Evolutionary conservation across 768 basidiomycete species (phyloP).

Genomic region (Amanita rimosa): DNA sequence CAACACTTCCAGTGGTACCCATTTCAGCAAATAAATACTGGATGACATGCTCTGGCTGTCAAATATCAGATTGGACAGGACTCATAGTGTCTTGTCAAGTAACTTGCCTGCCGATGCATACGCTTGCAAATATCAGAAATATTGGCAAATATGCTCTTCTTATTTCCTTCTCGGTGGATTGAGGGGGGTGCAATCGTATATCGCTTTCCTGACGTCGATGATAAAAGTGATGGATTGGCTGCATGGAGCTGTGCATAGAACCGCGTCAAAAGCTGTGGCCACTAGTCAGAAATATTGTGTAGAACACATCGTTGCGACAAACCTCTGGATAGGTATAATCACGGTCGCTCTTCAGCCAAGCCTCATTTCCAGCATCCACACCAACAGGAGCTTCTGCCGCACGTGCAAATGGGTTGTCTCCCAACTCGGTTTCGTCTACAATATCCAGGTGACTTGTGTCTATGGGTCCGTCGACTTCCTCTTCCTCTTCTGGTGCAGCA

Average conservation of each 20-base stretch:
- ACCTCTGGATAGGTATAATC: conserved; percentile 97
- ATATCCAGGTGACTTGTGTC: conserved; percentile 57
- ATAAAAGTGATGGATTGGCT: conserved; percentile 85
- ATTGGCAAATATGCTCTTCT: conserved; percentile 96
- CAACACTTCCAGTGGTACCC: conserved; percentile 95
- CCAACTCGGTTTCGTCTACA: conserved; percentile 74
- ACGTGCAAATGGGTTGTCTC: conserved; percentile 78
- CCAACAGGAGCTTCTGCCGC: conserved; percentile 41
- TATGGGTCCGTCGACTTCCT: conserved; percentile 32
- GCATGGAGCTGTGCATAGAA: conserved; percentile 89
- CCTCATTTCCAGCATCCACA: conserved; percentile 67
- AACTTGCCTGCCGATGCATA: conserved; percentile 77
- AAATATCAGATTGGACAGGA: background rate
- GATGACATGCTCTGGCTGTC: conserved; percentile 91
- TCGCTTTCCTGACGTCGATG: conserved; percentile 74
- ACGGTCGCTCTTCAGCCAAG: conserved; percentile 88
- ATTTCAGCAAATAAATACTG: conserved; percentile 95
- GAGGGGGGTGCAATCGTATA: conserved; percentile 97
- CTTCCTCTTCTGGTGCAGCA: conserved; percentile 47
- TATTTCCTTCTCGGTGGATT: conserved; percentile 91
- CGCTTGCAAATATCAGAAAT: conserved; percentile 95
- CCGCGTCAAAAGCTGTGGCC: conserved; percentile 70
- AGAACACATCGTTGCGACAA: conserved; percentile 11
- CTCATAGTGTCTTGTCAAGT: background rate
- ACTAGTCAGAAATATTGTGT: conserved; percentile 7